These are phyloP conservation scores for Eimeria maxima DNA, from an alignment of 169 alveolate genomes.

Conservation along the genomic window DNA sequence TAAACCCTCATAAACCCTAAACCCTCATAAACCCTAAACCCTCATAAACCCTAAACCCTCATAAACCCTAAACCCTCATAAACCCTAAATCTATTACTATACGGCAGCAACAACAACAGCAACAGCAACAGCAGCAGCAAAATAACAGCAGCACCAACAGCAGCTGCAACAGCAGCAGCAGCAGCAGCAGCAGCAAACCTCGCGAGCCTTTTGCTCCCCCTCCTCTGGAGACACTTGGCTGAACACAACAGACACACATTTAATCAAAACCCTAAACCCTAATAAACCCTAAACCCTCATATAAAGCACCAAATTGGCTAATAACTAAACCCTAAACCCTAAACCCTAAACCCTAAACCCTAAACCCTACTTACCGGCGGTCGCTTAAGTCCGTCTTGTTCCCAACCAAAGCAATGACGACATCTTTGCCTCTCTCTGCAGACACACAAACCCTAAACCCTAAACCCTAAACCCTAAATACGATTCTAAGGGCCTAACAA, in stretches of 20 bases:
- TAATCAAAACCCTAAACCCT: background rate
- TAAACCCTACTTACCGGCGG: constrained; percentile 80
- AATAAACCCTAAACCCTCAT: background rate
- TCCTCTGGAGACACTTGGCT: constrained; percentile 95
- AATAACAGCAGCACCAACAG: background rate
- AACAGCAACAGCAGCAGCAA: too few species aligned
- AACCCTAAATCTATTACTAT: background rate
- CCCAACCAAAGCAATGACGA: constrained; percentile 97
- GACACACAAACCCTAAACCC: background rate
- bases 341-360: constrained; percentile 3
- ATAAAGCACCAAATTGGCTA: too few species aligned
- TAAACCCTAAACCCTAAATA: constrained; percentile 12
- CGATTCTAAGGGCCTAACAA: background rate
- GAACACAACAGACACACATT: constrained; percentile 21
- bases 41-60: constrained; percentile 74
- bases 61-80: constrained; percentile 73
- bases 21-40: constrained; percentile 37
- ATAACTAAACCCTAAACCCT: background rate
- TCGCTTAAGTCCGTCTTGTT: constrained; percentile 98
- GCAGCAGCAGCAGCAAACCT: constrained; percentile 67
- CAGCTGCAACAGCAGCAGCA: background rate
- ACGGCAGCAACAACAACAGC: too few species aligned
- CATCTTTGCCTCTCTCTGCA: constrained; percentile 97
- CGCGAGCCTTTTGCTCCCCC: constrained; percentile 92
- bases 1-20: constrained; percentile 86